These are phyloP conservation scores for Nyctanthes arbortristis DNA, from an alignment of 257 asterid species.

Conservation along the genomic window DNA sequence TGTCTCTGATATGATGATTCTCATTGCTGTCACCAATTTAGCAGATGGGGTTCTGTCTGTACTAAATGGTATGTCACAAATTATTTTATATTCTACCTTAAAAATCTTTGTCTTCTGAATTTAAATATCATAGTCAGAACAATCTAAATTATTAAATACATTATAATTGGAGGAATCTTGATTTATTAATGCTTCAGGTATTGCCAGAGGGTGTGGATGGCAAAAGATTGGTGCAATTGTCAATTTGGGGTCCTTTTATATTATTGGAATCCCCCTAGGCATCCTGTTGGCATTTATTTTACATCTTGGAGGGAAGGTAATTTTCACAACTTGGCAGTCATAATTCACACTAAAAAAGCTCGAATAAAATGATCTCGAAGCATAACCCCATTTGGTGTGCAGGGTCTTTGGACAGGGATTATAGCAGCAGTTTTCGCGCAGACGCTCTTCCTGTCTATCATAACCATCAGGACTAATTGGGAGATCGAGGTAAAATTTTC, in stretches of 20 bases:
- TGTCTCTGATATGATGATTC: constrained; percentile 56
- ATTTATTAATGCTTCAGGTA: constrained; percentile 28
- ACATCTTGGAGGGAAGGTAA: constrained; percentile 73
- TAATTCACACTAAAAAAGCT: not conserved
- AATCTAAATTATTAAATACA: no score
- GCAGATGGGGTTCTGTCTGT: constrained; percentile 59
- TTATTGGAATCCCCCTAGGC: constrained; percentile 62
- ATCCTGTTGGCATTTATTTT: constrained; percentile 48
- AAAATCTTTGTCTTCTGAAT: not conserved
- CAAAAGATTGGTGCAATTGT: constrained; percentile 71
- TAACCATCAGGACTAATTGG: constrained; percentile 58
- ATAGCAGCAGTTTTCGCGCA: constrained; percentile 58
- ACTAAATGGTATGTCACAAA: constrained; percentile 34
- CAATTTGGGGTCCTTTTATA: constrained; percentile 60
- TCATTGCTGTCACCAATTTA: constrained; percentile 49
- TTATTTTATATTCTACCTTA: not conserved
- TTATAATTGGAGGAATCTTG: not conserved
- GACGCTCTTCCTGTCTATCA: constrained; percentile 46
- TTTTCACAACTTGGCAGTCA: not conserved
- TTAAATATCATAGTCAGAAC: not conserved
- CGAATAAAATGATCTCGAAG: no score
- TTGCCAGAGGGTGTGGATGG: constrained; percentile 79
- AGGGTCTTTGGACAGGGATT: constrained; percentile 76
- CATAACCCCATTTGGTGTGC: not conserved
- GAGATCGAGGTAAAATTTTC: constrained; percentile 49